A percentile compares a stretch with the other conserved stretches of the same genome.
Evolutionary conservation across 306 rosid species (phyloP).

Genomic region (Trichosanthes cucumerina): DNA sequence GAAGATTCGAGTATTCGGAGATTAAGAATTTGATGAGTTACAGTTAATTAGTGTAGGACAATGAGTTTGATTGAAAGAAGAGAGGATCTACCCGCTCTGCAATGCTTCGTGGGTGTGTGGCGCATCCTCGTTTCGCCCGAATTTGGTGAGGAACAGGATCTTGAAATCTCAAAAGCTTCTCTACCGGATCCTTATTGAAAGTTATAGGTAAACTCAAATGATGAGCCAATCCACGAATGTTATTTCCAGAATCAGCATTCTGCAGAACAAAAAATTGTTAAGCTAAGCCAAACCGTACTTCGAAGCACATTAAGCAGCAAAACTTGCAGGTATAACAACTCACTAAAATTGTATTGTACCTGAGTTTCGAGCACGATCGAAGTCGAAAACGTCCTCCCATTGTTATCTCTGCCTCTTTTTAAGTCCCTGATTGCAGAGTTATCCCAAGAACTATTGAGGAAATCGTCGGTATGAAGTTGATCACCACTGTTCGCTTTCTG

Average conservation of each 20-base stretch:
- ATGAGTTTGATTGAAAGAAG: background rate
- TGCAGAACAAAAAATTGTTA: conserved; percentile 13
- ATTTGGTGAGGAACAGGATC: conserved; percentile 60
- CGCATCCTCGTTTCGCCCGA: conserved; percentile 88
- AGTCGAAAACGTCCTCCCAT: conserved; percentile 39
- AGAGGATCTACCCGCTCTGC: conserved; percentile 60
- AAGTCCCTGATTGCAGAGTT: conserved; percentile 28
- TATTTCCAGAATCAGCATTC: conserved; percentile 31
- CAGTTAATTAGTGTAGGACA: background rate
- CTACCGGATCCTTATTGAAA: conserved; percentile 34
- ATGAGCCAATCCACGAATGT: conserved; percentile 35
- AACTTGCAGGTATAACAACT: background rate
- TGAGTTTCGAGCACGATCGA: conserved; percentile 43
- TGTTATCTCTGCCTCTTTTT: conserved; percentile 40
- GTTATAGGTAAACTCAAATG: conserved; percentile 62
- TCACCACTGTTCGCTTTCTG: conserved; percentile 21
- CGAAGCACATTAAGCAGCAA: background rate
- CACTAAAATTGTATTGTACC: conserved; percentile 28
- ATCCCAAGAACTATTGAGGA: conserved; percentile 48
- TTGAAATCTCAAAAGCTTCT: conserved; percentile 48
- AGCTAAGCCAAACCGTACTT: background rate
- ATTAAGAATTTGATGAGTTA: background rate
- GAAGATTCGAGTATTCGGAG: conserved; percentile 11
- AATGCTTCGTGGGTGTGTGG: conserved; percentile 94
- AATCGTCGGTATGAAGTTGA: conserved; percentile 23